Evolutionary conservation across 148 eudicot species (phyloP), one percentile per base, ranked within the genome.

Genomic region (Selenicereus undatus): DNA sequence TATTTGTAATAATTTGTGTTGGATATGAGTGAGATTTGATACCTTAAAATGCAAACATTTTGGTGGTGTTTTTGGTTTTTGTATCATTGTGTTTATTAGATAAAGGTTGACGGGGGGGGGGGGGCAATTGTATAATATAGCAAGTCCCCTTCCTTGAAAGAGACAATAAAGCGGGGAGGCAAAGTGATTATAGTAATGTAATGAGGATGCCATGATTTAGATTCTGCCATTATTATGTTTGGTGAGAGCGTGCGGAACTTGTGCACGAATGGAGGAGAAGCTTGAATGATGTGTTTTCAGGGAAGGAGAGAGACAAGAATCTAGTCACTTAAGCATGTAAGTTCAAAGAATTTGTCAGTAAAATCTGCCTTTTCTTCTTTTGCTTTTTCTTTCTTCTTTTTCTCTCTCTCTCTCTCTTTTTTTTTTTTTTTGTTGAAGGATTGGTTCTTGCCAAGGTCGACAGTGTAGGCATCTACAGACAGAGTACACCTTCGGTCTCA

Each of bases 181-280:
- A 66, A 45, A 13, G 62, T 20, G 22, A 73, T 45, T 58, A 30
- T 65, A 75, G n/a, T 71, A 27, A 42, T 62, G 2, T n/a, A 5
- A 62, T 79, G 20, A n/a, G 62, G 74, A 60, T 77, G 51, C 54
- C 35, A 8, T 60, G 64, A 68, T 51, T 77, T 81, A 78, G 78
- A 81, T 77, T 71, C 54, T 73, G 12, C 51, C 77, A 84, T 84
- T 58, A 84, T 84, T 77, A 35, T 84, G 86, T 81, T 77, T 81
- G 77, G 24, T 79, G 39, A 29, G 66, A 81, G 75, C 69, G 62
- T 71, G 52, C 64, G 70, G 48, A 36, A 52, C 35, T 58, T 73
- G 73, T 80, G 21, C 14, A 22, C 56, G 71, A 60, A 30, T 36
- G 43, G 27, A 50, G 56, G 32, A 29, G 58, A 62, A 30, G 20